Evolutionary conservation across 176 grass and related monocot genomes (phyloP).

Genomic region (Raddia distichophylla): DNA sequence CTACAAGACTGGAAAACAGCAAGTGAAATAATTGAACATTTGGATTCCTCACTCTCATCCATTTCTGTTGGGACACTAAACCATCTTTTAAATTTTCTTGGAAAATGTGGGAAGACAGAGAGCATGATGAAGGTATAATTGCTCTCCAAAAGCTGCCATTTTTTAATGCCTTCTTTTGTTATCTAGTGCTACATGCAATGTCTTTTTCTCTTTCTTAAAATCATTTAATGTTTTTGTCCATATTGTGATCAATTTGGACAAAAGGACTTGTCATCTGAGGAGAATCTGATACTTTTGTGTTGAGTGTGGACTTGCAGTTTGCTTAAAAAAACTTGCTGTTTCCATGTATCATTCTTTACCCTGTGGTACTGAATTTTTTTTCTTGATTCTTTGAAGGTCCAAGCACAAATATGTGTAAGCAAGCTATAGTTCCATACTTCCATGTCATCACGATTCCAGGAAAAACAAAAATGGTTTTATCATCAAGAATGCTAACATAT

Average conservation of each 20-base stretch:
- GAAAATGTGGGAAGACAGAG: slow-evolving; percentile 91
- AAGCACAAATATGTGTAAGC: neutral
- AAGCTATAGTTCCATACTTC: slow-evolving; percentile 8
- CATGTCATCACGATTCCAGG: neutral
- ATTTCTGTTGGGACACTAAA: slow-evolving; percentile 81
- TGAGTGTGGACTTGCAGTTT: neutral
- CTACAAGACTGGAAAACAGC: slow-evolving; percentile 83
- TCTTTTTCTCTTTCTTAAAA: slow-evolving; percentile 13
- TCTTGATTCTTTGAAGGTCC: neutral
- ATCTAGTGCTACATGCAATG: neutral
- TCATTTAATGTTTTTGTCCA: neutral
- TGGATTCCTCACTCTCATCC: slow-evolving; percentile 73
- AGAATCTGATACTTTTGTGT: neutral
- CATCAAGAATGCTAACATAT: neutral
- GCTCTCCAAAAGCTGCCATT: neutral
- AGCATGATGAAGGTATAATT: slow-evolving; percentile 88
- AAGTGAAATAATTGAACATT: slow-evolving; percentile 68
- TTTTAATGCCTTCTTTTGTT: neutral
- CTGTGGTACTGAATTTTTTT: neutral
- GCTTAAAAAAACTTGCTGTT: neutral
- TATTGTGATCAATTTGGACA: neutral
- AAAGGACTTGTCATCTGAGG: neutral
- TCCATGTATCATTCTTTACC: slow-evolving; percentile 14
- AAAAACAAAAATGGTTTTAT: slow-evolving; percentile 9
- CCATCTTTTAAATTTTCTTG: slow-evolving; percentile 85